Evolutionary conservation across 805 yeast species (phyloP), one percentile per base, ranked within the genome.

Genomic region (Dipodascus geniculatus): DNA sequence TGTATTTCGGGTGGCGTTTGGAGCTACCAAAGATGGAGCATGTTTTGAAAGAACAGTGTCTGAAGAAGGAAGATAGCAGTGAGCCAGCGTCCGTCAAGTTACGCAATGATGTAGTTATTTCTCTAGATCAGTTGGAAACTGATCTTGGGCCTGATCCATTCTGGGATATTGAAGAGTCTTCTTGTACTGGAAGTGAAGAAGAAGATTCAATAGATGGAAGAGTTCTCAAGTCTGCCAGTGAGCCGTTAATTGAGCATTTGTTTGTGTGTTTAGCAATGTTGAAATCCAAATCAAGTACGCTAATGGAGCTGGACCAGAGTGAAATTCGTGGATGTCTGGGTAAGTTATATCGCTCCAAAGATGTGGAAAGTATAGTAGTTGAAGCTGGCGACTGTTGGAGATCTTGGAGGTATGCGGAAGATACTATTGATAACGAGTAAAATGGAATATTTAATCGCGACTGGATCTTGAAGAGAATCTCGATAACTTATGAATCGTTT

Each of bases 321-420:
- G 98, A 90, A 68, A 87, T 88, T 48, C 74, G 89, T 42, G 95
- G 89, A 64, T 81, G 81, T 58, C 73, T 90, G 57, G 79, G 80
- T 56, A 77, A 65, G 48, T 55, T 68, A 8, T 78, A 78, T 35
- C 72, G 71, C 54, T 70, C 74, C 44, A 78, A 76, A 57, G 87
- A 85, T 59, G 83, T 87, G 65, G 89, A 85, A 62, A 83, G 82
- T 58, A 75, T 87, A 24, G 74, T 87, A 48, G 70, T 72, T 53
- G 90, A 83, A 65, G 90, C 95, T 1, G 95, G 96, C 31, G 95
- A 87, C 62, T 72, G 85, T 48, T 87, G 95, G 95, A 74, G 96
- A 58, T 83, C 81, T 61, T 86, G 91, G 87, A 69, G 85, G 42
- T 86, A 80, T 74, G 68, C 72, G 54, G 85, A 81, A 63, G 70